A percentile compares a stretch with the other conserved stretches of the same genome.
These are phyloP conservation scores for Ganoderma boninense DNA, from an alignment of 1,284 basidiomycete species.

Conservation along the genomic window DNA sequence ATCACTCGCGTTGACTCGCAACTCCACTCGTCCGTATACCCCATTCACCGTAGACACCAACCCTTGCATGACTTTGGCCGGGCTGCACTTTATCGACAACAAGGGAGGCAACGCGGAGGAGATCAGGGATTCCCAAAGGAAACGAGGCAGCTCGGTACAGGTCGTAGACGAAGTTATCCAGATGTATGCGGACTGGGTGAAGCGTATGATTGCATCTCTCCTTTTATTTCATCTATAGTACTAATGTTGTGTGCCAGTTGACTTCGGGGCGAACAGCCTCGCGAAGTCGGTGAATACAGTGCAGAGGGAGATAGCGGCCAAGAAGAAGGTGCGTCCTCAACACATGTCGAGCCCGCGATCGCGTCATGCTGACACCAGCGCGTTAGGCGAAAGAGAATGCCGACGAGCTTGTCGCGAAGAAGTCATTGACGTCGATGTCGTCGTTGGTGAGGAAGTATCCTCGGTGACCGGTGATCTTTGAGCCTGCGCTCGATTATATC, in stretches of 20 bases:
- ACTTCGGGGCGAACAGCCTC: constrained; percentile 83
- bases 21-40: neutral
- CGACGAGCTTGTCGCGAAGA: constrained; percentile 84
- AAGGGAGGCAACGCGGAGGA: constrained; percentile 96
- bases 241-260: constrained; percentile 58
- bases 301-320: constrained; percentile 93
- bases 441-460: constrained; percentile 97
- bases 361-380: neutral
- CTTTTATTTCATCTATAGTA: neutral
- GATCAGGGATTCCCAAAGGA: constrained; percentile 93
- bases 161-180: constrained; percentile 94
- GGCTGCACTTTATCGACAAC: constrained; percentile 80
- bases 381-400: constrained; percentile 88
- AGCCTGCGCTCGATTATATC: constrained; percentile 55
- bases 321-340: constrained; percentile 79
- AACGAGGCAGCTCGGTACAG: constrained; percentile 89
- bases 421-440: constrained; percentile 97
- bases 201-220: constrained; percentile 64
- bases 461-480: constrained; percentile 94
- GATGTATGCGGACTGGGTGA: constrained; percentile 94
- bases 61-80: constrained; percentile 73
- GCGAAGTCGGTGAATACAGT: constrained; percentile 89
- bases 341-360: neutral
- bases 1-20: constrained; percentile 4
- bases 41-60: neutral